Evolutionary conservation across 805 yeast species (phyloP).

Genomic region (Saccharomycopsis selenospora): DNA sequence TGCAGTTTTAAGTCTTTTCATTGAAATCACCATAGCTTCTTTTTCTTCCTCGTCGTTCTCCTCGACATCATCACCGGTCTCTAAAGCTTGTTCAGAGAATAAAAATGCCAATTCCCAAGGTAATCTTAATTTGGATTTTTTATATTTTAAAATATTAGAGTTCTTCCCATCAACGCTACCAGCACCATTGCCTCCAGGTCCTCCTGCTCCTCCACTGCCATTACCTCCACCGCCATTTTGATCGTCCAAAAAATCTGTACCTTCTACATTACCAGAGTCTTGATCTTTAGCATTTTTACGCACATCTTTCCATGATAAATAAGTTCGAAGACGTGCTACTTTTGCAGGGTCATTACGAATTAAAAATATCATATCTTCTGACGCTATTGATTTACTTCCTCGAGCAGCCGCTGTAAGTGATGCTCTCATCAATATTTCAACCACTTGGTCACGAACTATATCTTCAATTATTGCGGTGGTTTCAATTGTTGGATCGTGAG

Average conservation of each 20-base stretch:
- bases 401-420: slow-evolving; percentile 69
- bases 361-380: slow-evolving; percentile 89
- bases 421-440: slow-evolving; percentile 73
- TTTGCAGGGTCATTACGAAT: slow-evolving; percentile 92
- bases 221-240: slow-evolving; percentile 31
- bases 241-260: slow-evolving; percentile 39
- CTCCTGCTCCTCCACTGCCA: slow-evolving; percentile 32
- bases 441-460: slow-evolving; percentile 89
- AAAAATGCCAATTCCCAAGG: slow-evolving; percentile 96
- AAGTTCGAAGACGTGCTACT: slow-evolving; percentile 83
- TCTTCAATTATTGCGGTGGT: slow-evolving; percentile 93
- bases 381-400: slow-evolving; percentile 76
- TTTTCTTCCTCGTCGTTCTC: slow-evolving; percentile 81
- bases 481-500: slow-evolving; percentile 88
- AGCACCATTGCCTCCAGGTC: slow-evolving; percentile 32
- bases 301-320: slow-evolving; percentile 94
- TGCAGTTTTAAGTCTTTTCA: slow-evolving; percentile 81
- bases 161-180: slow-evolving; percentile 35
- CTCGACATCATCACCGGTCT: slow-evolving; percentile 56
- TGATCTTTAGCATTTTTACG: slow-evolving; percentile 72
- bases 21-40: slow-evolving; percentile 82
- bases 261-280: slow-evolving; percentile 54
- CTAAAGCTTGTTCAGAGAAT: slow-evolving; percentile 86
- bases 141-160: slow-evolving; percentile 44
- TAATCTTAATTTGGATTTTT: slow-evolving; percentile 70